Conservation (phyloP, 768 basidiomycete genomes). For the Leccinum longicurvipes region DNA sequence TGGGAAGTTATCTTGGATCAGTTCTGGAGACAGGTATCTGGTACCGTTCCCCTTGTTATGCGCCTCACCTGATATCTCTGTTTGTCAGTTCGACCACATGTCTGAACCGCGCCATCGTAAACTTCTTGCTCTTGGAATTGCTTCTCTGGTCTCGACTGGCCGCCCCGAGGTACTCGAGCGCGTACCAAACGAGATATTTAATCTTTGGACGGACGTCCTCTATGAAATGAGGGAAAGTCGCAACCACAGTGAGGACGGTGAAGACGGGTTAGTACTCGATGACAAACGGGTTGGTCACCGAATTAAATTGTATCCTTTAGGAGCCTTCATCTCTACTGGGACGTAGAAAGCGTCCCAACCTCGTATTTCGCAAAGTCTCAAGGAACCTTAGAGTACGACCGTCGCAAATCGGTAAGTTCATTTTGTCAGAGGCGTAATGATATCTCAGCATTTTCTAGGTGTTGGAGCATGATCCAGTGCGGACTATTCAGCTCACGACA, state of each 20-base stretch:
- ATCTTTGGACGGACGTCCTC: conserved; percentile 86
- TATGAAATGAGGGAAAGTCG: conserved; percentile 79
- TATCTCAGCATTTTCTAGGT: conserved; percentile 44
- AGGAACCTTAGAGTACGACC: conserved; percentile 72
- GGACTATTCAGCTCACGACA: conserved; percentile 58
- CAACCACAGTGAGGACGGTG: conserved; percentile 34
- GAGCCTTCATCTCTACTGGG: conserved; percentile 66
- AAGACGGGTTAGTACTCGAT: conserved; percentile 30
- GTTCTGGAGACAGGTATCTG: conserved; percentile 77
- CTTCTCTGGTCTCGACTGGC: conserved; percentile 71
- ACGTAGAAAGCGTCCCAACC: conserved; percentile 53
- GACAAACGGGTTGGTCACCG: background rate
- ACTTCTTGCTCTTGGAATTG: conserved; percentile 78
- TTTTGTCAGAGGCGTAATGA: background rate
- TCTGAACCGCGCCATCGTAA: conserved; percentile 83
- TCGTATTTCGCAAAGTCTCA: conserved; percentile 62
- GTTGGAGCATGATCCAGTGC: conserved; percentile 67
- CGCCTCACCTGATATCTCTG: background rate
- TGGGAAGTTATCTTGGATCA: conserved; percentile 71
- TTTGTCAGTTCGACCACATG: conserved; percentile 80
- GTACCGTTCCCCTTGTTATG: background rate
- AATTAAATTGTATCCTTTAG: conserved; percentile 10
- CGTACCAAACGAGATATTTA: conserved; percentile 73
- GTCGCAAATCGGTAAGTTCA: conserved; percentile 61
- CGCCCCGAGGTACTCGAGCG: conserved; percentile 69